These are phyloP conservation scores for Ceratocystis lukuohia DNA, from an alignment of 2,329 filamentous ascomycete species.

Conservation along the genomic window DNA sequence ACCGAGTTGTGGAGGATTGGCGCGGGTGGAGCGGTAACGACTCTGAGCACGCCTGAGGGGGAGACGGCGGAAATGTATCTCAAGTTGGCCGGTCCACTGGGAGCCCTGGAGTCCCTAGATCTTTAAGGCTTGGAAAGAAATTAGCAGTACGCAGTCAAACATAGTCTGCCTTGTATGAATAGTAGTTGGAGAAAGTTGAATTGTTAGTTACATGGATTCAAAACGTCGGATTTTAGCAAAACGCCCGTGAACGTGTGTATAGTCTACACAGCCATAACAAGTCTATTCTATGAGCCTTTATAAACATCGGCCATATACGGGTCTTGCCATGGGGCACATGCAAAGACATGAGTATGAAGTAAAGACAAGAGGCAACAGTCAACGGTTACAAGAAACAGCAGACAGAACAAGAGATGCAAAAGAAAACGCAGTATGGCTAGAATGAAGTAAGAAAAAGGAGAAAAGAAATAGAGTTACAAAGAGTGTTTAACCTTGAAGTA, in stretches of 20 bases:
- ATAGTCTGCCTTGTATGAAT: not conserved
- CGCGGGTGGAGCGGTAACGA: constrained; percentile 81
- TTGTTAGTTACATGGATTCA: not conserved
- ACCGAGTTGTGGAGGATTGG: constrained; percentile 68
- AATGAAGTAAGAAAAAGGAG: not conserved
- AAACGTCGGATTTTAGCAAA: constrained; percentile 2
- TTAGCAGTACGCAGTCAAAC: not conserved
- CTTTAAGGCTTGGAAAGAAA: constrained; percentile 20
- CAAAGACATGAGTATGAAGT: not conserved
- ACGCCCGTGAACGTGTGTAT: too few relatives aligned
- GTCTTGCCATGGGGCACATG: not conserved
- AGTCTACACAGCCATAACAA: too few relatives aligned
- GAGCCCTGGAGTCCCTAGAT: constrained; percentile 31
- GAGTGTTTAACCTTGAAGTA: not conserved
- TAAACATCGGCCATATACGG: too few relatives aligned
- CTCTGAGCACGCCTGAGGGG: constrained; percentile 61
- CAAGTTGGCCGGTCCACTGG: constrained; percentile 49
- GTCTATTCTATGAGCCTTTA: too few relatives aligned
- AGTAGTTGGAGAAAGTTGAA: constrained; percentile 5
- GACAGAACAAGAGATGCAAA: not conserved
- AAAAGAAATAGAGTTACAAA: constrained; percentile 1
- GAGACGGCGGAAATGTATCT: constrained; percentile 87
- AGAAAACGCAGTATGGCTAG: not conserved
- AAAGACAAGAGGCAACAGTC: not conserved
- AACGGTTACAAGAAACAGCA: constrained; percentile 3